Base-by-base conservation (phyloP, 2,329 filamentous ascomycete genomes). In the Curvularia lunata region DNA sequence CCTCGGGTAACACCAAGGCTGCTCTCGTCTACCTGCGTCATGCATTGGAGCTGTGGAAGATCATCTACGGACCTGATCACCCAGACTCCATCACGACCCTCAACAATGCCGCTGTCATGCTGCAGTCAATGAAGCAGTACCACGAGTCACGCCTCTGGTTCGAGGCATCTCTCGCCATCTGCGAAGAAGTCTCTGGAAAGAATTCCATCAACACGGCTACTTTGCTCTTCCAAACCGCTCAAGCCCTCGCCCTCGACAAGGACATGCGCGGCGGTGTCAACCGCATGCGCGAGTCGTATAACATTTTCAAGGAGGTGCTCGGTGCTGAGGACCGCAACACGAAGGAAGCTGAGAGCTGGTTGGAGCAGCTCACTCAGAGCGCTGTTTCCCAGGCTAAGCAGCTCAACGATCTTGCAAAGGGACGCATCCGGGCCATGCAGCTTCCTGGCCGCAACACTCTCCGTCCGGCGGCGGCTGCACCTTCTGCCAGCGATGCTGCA, bases 91-190 rank as follows among this genome's bases (percentile, higher is more conserved):
- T 99, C 79, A 99, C 96, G 8, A 98, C 95, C 16, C 90, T 98
- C 79, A 99, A 98, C 85, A 99, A 99, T 73, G 94, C 92, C 19
- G 95, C 95, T 7, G 95, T 99, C 59, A 99, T 99, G 95, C 87
- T 99, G 57, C 95, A 99, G 79, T 89, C 92, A 54, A 85, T 97
- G 69, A 97, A 98, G 83, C 88, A 91, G 60, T 99, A 96, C 81
- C 89, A 94, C 69, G 92, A 97, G 79, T 98, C 94, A 45, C 89
- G 95, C 50, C 84, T 94, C 62, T 99, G 95, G 95, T 99, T 99
- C 74, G 95, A 98, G 78, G 90, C 92, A 64, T 96, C 93, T 9
- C 86, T 98, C 50, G 85, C 86, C 42, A 89, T 98, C 61, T 97
- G 93, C 76, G 92, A 97, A 79, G 86, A 89, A 45, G 88, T 97